Percentiles rank a stretch among this genome's conserved stretches.
These are phyloP conservation scores for Silene conica DNA, from an alignment of 148 eudicot species.

Conservation along the genomic window DNA sequence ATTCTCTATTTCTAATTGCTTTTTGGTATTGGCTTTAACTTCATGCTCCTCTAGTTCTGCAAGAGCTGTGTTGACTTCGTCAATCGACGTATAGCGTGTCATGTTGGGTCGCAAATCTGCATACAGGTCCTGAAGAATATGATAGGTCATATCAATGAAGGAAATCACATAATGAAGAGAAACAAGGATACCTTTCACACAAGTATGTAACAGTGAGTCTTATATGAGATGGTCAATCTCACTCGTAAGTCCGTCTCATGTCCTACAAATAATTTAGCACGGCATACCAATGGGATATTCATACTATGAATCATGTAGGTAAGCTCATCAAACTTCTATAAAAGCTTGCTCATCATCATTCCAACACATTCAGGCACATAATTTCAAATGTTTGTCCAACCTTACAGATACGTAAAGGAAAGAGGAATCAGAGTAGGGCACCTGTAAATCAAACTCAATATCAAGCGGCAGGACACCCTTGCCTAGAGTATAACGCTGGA, in stretches of 20 bases:
- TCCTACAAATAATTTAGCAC: not conserved
- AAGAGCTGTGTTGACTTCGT: slow-evolving; percentile 76
- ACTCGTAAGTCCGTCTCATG: too few relatives aligned
- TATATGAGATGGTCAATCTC: too few relatives aligned
- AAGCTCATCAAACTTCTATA: not conserved
- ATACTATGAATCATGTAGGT: not conserved
- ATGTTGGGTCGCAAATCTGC: slow-evolving; percentile 92
- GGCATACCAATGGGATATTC: not conserved
- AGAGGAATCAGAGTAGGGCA: slow-evolving; percentile 23
- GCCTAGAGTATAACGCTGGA: slow-evolving; percentile 78
- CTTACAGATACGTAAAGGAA: slow-evolving; percentile 4
- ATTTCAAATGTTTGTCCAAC: not conserved
- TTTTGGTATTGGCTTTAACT: slow-evolving; percentile 56
- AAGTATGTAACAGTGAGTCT: not conserved
- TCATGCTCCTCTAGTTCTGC: slow-evolving; percentile 86
- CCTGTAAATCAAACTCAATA: slow-evolving; percentile 98
- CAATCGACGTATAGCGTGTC: slow-evolving; percentile 75
- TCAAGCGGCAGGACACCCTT: slow-evolving; percentile 87
- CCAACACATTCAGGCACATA: not conserved
- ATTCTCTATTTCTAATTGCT: slow-evolving; percentile 52
- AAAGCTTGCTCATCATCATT: not conserved
- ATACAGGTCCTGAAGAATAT: slow-evolving; percentile 69
- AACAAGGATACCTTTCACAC: slow-evolving; percentile 6
- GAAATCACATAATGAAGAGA: slow-evolving; percentile 27
- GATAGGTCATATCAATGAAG: not conserved